Evolutionary conservation across 2,329 filamentous ascomycete genomes (phyloP), one percentile per base, ranked within the genome.

Genomic region (Calonectria fujianensis): DNA sequence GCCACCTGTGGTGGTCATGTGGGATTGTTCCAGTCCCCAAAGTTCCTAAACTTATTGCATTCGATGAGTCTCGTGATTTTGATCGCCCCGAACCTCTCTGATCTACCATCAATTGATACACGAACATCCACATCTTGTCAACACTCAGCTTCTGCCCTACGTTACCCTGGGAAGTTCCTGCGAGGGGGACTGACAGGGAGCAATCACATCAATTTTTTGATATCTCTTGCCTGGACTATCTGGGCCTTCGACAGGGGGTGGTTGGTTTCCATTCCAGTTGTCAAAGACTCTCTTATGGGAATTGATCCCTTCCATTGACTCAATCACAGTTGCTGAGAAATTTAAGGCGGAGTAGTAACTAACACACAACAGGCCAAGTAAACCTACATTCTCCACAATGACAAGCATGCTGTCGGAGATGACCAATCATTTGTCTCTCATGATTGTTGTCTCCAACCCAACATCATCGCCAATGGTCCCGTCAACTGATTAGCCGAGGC

Each of bases 211-310:
- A 3, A 1, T 48, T 48, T 24, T 48, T 24, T 48, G 1, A 9
- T 10, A 4, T 48, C n/a, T 13, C 20, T 45, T 45, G 2, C 39
- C 2, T 18, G 18, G 18, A 7, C 45, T 48, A 2, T 2, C n/a
- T 3, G 11, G 9, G 4, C 20, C 9, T 48, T 24, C 6, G 20
- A 48, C n/a, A 11, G 16, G 45, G 45, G 45, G n/a, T 48, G n/a
- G 45, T 48, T 48, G 45, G n/a, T 48, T 48, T 48, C n/a, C 45
- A 48, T 48, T 48, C 45, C 45, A 48, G n/a, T 24, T 48, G 20
- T 11, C 11, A 48, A 48, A 48, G 45, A n/a, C n/a, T 48, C n/a
- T 48, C 20, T n/a, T 18, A 45, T 45, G 11, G 45, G 13, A n/a
- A 48, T 48, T 20, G 45, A 48, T 24, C n/a, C 41, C 20, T 48